Base-by-base conservation (phyloP, 2,329 filamentous ascomycete species). In the Monosporascus sp. region DNA sequence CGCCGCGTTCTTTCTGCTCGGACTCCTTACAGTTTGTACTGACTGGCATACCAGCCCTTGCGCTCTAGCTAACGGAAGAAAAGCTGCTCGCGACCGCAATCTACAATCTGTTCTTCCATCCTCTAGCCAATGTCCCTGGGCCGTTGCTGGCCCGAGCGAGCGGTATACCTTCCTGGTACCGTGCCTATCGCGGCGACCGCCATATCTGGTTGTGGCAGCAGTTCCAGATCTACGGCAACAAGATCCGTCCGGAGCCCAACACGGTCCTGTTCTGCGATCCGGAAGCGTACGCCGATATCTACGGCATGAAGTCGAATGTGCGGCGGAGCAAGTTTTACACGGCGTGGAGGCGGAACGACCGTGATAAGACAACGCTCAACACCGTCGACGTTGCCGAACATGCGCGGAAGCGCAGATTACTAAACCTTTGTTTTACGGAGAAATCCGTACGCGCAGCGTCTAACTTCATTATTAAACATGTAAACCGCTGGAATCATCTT, bases 31-130 rank as follows among this genome's bases (percentile, higher is more conserved):
- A 3, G 25, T 27, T 9, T 9, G 25, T 27, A 27, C 25, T 3
- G 8, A 27, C 25, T 27, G 25, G 8, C 25, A 9, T 8, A 27
- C 25, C 25, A 27, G 25, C 25, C 25, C 25, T 27, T 8, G 1
- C 8, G 7, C 25, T 27, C 25, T 27, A 24, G 45, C 49, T 47
- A 47, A 50, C n/a, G 25, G 49, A 48, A 48, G n/a, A 34, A n/a
- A 48, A 59, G 57, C 3, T 57, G 6, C 2, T 54, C 17, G 25
- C 24, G 14, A 59, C 24, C 11, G 24, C 41, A 14, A 22, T 61
- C 24, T 65, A 63, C 49, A 61, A 62, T 24, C 6, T 65, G 9
- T 60, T 42, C 38, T 55, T 62, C 17, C 61, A 63, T 45, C 63
- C 63, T 9, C 49, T 64, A 9, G 44, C 47, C 9, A 47, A 59